Conservation (phyloP, 768 basidiomycete species). For the Rhizopogon rudus region DNA sequence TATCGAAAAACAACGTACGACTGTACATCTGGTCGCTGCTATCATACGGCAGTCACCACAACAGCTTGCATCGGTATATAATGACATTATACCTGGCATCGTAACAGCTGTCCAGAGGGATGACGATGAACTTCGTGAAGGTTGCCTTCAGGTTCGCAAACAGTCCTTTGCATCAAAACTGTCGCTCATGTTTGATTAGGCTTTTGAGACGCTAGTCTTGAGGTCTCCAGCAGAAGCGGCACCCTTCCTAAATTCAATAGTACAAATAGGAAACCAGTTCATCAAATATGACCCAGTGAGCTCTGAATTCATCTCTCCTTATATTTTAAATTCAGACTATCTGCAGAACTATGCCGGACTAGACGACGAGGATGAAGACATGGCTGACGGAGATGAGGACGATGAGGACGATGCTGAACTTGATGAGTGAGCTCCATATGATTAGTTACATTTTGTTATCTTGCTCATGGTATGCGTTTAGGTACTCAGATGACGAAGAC, state of each 20-base stretch:
- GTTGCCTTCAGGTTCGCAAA: constrained; percentile 59
- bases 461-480: constrained; percentile 22
- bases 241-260: constrained; percentile 61
- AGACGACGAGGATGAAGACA: constrained; percentile 59
- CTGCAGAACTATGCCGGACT: constrained; percentile 72
- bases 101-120: constrained; percentile 65
- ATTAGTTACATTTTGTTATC: neutral
- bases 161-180: neutral
- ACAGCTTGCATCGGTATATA: constrained; percentile 57
- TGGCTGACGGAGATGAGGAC: constrained; percentile 53
- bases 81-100: constrained; percentile 64
- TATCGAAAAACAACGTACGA: constrained; percentile 71
- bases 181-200: constrained; percentile 35
- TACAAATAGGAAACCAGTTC: constrained; percentile 66
- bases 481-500: constrained; percentile 97
- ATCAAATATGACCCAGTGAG: constrained; percentile 91
- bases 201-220: constrained; percentile 80
- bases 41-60: constrained; percentile 71
- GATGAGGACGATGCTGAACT: constrained; percentile 79
- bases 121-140: constrained; percentile 83
- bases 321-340: constrained; percentile 4
- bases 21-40: constrained; percentile 74
- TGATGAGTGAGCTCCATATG: constrained; percentile 53
- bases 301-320: neutral
- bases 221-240: constrained; percentile 82